phyloP scores from a whole-genome alignment of 2,329 filamentous ascomycete species.

The Fonsecaea nubica region DNA sequence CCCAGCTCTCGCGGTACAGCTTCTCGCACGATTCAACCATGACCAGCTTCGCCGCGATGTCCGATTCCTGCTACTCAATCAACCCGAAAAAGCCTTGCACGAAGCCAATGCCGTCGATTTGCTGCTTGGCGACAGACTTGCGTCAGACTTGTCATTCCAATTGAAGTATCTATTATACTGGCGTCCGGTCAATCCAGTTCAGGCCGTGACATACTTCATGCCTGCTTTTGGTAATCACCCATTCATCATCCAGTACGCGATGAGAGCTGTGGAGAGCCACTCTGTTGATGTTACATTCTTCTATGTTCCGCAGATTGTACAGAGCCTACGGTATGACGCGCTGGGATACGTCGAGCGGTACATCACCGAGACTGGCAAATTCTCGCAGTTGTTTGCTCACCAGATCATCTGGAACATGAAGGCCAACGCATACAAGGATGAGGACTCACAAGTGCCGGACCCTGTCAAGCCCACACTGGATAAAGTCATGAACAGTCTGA shows the following conservation, averaged over 20 bases:
- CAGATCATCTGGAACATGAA: constrained; percentile 99
- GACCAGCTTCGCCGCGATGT: constrained; percentile 75
- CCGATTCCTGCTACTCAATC: constrained; percentile 78
- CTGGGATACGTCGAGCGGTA: constrained; percentile 96
- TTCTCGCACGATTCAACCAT: constrained; percentile 79
- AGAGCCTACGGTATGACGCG: constrained; percentile 88
- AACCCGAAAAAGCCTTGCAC: constrained; percentile 79
- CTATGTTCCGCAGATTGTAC: constrained; percentile 97
- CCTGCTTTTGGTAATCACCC: constrained; percentile 91
- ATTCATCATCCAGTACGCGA: constrained; percentile 93
- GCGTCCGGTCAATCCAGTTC: constrained; percentile 89
- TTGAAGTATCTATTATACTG: constrained; percentile 94
- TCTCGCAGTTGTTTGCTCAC: constrained; percentile 97
- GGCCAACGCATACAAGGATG: constrained; percentile 96
- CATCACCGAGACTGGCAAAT: constrained; percentile 94
- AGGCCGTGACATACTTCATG: constrained; percentile 90
- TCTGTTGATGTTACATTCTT: constrained; percentile 98
- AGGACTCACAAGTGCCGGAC: constrained; percentile 88
- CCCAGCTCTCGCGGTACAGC: constrained; percentile 84
- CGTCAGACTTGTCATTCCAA: constrained; percentile 79
- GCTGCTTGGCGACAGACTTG: constrained; percentile 77
- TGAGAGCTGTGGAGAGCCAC: constrained; percentile 91
- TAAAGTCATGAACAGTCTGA: constrained; percentile 82
- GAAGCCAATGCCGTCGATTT: constrained; percentile 85
- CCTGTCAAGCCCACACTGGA: constrained; percentile 92